Percentiles rank a stretch among this genome's conserved stretches.
Evolutionary conservation across 441 rosid genomes (phyloP).

Genomic region (Capsella rubella): DNA sequence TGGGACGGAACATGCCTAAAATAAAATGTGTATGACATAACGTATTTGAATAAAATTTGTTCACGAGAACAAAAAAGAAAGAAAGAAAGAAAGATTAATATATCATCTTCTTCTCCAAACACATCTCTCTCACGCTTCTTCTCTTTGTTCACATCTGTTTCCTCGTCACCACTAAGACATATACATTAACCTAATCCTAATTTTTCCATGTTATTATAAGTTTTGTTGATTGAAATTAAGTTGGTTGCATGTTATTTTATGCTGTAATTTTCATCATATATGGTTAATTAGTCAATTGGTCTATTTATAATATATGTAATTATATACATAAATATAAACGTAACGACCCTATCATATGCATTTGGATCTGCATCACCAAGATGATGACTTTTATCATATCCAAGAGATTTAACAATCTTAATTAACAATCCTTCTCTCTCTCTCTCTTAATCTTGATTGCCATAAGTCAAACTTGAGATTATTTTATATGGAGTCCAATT

Average conservation of each 20-base stretch:
- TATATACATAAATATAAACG: conserved; percentile 1
- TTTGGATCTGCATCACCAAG: conserved; percentile 46
- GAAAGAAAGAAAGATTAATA: background rate
- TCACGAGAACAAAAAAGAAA: conserved; percentile 24
- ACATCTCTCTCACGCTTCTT: conserved; percentile 38
- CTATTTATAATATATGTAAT: conserved; percentile 30
- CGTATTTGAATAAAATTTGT: conserved; percentile 43
- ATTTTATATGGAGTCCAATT: conserved; percentile 25
- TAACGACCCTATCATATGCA: conserved; percentile 40
- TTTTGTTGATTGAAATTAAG: background rate
- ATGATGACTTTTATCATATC: conserved; percentile 43
- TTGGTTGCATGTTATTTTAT: conserved; percentile 33
- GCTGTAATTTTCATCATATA: conserved; percentile 31
- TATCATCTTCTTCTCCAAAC: conserved; percentile 29
- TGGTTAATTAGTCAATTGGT: conserved; percentile 44
- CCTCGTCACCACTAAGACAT: conserved; percentile 32
- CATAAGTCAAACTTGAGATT: conserved; percentile 42
- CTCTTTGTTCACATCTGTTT: conserved; percentile 37
- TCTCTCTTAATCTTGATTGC: conserved; percentile 46
- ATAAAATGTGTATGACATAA: conserved; percentile 31
- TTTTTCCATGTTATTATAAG: background rate
- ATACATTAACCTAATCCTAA: conserved; percentile 38
- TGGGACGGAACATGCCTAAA: conserved; percentile 31
- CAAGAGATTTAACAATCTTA: conserved; percentile 41
- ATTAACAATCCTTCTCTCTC: background rate